These are phyloP conservation scores for Beauveria brongniartii DNA, from an alignment of 2,329 filamentous ascomycete genomes.

Conservation along the genomic window DNA sequence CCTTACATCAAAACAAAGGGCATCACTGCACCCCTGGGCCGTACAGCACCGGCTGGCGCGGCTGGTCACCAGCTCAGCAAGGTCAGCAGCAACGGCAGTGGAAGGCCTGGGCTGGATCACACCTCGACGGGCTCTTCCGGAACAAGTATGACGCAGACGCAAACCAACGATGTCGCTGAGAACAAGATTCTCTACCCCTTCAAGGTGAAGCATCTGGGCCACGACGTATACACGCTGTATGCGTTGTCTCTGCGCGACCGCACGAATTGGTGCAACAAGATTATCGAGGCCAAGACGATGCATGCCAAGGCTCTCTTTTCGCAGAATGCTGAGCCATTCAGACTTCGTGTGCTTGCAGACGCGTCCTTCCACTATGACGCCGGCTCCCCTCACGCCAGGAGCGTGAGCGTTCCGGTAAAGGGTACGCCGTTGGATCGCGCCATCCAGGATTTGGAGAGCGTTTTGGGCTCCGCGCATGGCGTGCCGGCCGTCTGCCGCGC, in stretches of 20 bases:
- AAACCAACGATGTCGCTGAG: conserved; percentile 56
- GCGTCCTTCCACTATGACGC: conserved; percentile 79
- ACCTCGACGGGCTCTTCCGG: conserved; percentile 59
- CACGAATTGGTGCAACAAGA: conserved; percentile 85
- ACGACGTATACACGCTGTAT: conserved; percentile 87
- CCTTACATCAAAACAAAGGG: conserved; percentile 78
- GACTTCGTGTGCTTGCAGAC: conserved; percentile 84
- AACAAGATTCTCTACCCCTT: conserved; percentile 89
- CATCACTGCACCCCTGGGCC: conserved; percentile 53
- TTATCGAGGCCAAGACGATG: conserved; percentile 88
- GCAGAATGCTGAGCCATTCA: conserved; percentile 94
- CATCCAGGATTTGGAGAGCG: conserved; percentile 77
- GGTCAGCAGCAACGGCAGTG: conserved; percentile 41
- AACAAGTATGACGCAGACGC: conserved; percentile 29
- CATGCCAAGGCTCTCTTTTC: conserved; percentile 82
- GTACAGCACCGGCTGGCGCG: conserved; percentile 53
- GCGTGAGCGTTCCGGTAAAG: conserved; percentile 64
- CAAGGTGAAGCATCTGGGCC: conserved; percentile 88
- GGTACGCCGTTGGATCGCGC: conserved; percentile 88
- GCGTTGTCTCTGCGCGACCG: conserved; percentile 68
- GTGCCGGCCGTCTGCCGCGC: conserved; percentile 76
- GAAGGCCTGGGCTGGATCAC: conserved; percentile 57
- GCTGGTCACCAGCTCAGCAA: conserved; percentile 52
- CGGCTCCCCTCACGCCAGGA: conserved; percentile 50
- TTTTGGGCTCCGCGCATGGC: conserved; percentile 61